These are phyloP conservation scores for Leccinum boreale DNA, from an alignment of 768 basidiomycete genomes.

Conservation along the genomic window DNA sequence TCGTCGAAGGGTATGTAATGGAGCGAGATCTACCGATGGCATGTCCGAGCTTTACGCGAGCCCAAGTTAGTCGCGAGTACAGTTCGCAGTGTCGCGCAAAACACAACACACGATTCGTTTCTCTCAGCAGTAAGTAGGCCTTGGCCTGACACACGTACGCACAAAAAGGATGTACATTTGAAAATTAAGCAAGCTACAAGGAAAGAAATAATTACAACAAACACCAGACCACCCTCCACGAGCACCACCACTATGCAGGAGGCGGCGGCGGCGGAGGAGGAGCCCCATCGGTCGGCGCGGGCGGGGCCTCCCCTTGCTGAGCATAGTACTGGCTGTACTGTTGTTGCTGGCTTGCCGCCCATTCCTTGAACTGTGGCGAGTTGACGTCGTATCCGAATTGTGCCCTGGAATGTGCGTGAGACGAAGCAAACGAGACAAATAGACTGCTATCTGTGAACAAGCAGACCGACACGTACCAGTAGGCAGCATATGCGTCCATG, in stretches of 20 bases:
- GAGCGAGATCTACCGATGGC: no score
- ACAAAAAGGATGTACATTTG: conserved; percentile 27
- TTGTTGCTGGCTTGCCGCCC: conserved; percentile 63
- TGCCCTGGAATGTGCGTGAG: conserved; percentile 46
- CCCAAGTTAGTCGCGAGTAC: no score
- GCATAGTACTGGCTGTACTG: conserved; percentile 76
- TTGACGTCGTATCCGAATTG: conserved; percentile 87
- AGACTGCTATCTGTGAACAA: neutral
- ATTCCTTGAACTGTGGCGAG: conserved; percentile 76
- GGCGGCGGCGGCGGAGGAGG: conserved; percentile 22
- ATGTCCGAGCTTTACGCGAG: no score
- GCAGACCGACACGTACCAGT: conserved; percentile 46
- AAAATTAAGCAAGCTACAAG: conserved; percentile 30
- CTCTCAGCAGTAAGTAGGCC: no score
- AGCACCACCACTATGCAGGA: conserved; percentile 17
- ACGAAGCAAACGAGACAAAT: neutral
- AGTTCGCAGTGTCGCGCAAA: no score
- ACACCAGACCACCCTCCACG: neutral
- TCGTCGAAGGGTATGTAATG: no score
- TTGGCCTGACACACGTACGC: neutral
- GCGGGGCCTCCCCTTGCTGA: conserved; percentile 47
- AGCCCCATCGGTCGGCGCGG: conserved; percentile 18
- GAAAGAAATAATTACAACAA: conserved; percentile 22
- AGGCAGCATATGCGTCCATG: conserved; percentile 55
- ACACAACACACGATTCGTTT: no score